phyloP scores from a whole-genome alignment of 352 stramenopile genomes.

The Pythium phragmitis region DNA sequence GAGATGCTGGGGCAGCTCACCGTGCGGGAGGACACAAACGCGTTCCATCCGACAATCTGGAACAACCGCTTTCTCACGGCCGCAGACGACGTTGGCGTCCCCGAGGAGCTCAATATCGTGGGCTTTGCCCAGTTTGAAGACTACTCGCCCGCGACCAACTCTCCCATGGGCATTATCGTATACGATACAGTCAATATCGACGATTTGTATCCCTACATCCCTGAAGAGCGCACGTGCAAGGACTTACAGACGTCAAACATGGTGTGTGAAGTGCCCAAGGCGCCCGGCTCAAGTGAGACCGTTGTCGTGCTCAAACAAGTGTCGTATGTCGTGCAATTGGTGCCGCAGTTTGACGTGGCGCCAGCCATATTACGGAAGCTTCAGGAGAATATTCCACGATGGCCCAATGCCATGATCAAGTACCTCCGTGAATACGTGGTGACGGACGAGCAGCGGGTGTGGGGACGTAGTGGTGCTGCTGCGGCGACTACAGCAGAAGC shows the following conservation, averaged over 20 bases:
- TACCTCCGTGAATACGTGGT: slow-evolving; percentile 14
- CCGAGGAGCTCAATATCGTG: slow-evolving; percentile 30
- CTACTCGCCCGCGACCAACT: slow-evolving; percentile 9
- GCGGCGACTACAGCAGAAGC: too few species aligned
- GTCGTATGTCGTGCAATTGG: slow-evolving; percentile 16
- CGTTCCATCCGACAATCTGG: slow-evolving; percentile 30
- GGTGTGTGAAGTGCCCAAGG: slow-evolving; percentile 5
- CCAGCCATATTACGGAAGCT: slow-evolving; percentile 3
- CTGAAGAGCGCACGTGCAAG: slow-evolving; percentile 26
- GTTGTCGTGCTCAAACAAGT: slow-evolving; percentile 16
- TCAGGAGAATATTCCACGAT: slow-evolving; percentile 17
- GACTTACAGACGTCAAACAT: slow-evolving; percentile 9
- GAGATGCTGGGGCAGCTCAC: slow-evolving; percentile 46
- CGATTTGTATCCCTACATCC: slow-evolving; percentile 47
- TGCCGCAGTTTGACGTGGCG: slow-evolving; percentile 10
- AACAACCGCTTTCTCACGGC: slow-evolving; percentile 44
- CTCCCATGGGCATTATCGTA: slow-evolving; percentile 31
- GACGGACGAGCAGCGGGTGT: not conserved
- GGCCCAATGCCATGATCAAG: slow-evolving; percentile 17
- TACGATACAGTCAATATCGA: slow-evolving; percentile 45
- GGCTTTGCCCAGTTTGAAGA: slow-evolving; percentile 36
- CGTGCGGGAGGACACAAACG: slow-evolving; percentile 46
- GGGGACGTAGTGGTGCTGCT: too few species aligned
- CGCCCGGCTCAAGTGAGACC: slow-evolving; percentile 6
- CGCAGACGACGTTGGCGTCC: slow-evolving; percentile 19